A percentile compares a stretch with the other conserved stretches of the same genome.
These are phyloP conservation scores for Prunus mira DNA, from an alignment of 306 rosid genomes.

Conservation along the genomic window DNA sequence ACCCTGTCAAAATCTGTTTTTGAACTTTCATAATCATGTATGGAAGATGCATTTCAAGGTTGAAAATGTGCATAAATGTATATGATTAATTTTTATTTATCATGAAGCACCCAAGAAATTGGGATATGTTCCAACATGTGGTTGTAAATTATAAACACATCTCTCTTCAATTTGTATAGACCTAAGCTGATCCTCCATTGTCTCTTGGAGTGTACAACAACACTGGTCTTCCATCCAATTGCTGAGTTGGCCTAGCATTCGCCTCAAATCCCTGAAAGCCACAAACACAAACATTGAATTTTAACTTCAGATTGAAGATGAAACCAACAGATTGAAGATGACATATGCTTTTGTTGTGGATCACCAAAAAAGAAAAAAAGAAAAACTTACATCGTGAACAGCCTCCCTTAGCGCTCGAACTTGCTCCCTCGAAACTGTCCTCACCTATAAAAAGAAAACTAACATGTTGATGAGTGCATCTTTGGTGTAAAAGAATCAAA, in stretches of 20 bases:
- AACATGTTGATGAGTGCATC: not conserved
- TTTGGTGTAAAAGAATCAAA: not conserved
- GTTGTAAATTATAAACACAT: not conserved
- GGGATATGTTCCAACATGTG: not conserved
- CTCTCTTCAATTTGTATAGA: not conserved
- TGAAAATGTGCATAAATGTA: too few species aligned
- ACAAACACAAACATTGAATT: not conserved
- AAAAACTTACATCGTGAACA: constrained; percentile 55
- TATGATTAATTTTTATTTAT: too few species aligned
- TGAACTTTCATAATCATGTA: too few species aligned
- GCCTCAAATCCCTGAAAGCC: constrained; percentile 42
- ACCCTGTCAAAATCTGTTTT: too few species aligned
- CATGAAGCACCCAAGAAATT: not conserved
- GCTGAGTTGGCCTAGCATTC: constrained; percentile 71
- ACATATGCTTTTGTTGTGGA: not conserved
- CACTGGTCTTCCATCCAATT: constrained; percentile 42
- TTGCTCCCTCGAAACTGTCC: constrained; percentile 64
- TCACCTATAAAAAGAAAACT: constrained; percentile 38
- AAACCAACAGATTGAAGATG: not conserved
- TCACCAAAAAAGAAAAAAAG: not conserved
- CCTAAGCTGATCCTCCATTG: constrained; percentile 10
- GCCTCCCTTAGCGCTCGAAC: constrained; percentile 42
- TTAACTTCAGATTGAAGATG: not conserved
- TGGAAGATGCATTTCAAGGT: too few species aligned
- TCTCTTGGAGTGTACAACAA: constrained; percentile 30